Evolutionary conservation across 23 red algal genomes (phyloP).

Genomic region (Gracilaria caudata): DNA sequence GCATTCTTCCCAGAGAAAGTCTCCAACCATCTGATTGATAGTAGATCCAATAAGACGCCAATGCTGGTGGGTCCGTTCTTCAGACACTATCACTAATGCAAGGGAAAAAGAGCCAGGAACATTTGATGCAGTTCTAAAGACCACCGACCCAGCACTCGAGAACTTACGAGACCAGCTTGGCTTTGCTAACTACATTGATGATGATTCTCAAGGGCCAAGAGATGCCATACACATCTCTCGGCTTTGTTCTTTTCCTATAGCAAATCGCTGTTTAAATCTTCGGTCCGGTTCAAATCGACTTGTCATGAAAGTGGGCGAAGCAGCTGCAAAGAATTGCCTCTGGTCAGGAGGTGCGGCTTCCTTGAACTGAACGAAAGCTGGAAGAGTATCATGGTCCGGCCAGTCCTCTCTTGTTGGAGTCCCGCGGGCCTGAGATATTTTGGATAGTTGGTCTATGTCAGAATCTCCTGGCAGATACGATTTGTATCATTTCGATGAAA

Average conservation of each 20-base stretch:
- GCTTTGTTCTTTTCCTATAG: slow-evolving; percentile 32
- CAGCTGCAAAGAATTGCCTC: slow-evolving; percentile 71
- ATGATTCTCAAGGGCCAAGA: not conserved
- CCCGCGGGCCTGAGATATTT: slow-evolving; percentile 89
- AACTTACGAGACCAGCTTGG: slow-evolving; percentile 48
- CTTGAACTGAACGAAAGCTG: slow-evolving; percentile 90
- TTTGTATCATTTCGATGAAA: slow-evolving; percentile 9
- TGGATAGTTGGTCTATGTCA: slow-evolving; percentile 95
- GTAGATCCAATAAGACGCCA: slow-evolving; percentile 97
- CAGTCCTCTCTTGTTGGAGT: slow-evolving; percentile 83
- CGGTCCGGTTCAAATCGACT: slow-evolving; percentile 27
- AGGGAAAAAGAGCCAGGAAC: no score
- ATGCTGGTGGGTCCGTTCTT: no score
- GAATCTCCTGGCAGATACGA: slow-evolving; percentile 93
- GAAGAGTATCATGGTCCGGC: slow-evolving; percentile 76
- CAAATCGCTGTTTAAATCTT: not conserved
- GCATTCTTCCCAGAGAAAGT: slow-evolving; percentile 23
- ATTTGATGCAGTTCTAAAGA: not conserved
- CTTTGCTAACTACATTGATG: not conserved
- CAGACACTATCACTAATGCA: no score
- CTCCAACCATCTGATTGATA: slow-evolving; percentile 34
- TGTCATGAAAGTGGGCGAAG: slow-evolving; percentile 36
- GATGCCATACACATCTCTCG: slow-evolving; percentile 9
- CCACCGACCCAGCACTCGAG: slow-evolving; percentile 28
- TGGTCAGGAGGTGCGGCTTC: slow-evolving; percentile 68